Evolutionary conservation across 176 grass and related monocot genomes (phyloP).

Genomic region (Zoysia pacifica): DNA sequence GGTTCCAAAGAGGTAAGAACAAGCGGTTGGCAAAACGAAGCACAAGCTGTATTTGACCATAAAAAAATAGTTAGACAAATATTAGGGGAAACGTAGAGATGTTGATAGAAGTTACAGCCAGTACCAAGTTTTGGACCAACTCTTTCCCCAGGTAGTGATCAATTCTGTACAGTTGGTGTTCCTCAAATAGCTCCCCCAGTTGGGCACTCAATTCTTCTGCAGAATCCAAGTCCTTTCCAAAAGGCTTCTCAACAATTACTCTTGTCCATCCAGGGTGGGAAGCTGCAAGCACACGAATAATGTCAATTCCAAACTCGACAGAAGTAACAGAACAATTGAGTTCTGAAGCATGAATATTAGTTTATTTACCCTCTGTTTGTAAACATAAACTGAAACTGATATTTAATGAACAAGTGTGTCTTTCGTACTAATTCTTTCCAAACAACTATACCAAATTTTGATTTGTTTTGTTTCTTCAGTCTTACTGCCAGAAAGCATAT

Average conservation of each 20-base stretch:
- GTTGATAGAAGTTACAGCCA: conserved; percentile 21
- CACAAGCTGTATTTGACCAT: conserved; percentile 65
- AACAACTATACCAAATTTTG: neutral
- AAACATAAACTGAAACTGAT: neutral
- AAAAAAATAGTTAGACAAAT: conserved; percentile 37
- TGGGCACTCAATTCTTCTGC: conserved; percentile 90
- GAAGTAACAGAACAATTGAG: conserved; percentile 32
- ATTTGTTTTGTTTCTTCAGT: neutral
- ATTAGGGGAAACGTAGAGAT: conserved; percentile 24
- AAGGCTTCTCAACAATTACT: conserved; percentile 94
- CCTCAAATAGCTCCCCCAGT: conserved; percentile 83
- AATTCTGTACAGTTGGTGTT: conserved; percentile 88
- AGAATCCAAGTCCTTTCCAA: conserved; percentile 84
- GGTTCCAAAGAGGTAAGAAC: conserved; percentile 91
- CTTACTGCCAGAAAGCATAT: neutral
- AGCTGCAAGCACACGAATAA: conserved; percentile 51
- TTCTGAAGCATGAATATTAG: neutral
- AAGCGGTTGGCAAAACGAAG: conserved; percentile 94
- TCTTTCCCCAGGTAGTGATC: conserved; percentile 98
- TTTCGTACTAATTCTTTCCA: neutral
- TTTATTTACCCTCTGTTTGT: neutral
- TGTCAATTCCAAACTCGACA: conserved; percentile 23
- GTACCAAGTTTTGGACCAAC: conserved; percentile 95
- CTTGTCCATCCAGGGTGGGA: conserved; percentile 77
- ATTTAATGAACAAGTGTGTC: neutral